Evolutionary conservation across 1,284 basidiomycete genomes (phyloP).

Genomic region (Leccinum pachyderme): DNA sequence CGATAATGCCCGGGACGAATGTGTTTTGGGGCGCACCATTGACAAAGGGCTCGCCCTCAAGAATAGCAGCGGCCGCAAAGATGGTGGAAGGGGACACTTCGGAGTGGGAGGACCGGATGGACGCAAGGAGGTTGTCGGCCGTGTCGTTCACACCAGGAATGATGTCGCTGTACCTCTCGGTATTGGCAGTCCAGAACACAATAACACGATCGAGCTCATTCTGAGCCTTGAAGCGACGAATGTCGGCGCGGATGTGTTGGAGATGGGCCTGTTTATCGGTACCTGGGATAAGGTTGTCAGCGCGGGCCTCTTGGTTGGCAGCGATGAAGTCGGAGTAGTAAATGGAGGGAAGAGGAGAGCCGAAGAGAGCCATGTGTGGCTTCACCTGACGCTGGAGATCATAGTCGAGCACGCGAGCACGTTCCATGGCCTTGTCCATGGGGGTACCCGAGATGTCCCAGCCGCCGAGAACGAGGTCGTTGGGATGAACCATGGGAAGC

Average conservation of each 20-base stretch:
- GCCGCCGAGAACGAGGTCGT: conserved; percentile 95
- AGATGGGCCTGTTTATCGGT: conserved; percentile 89
- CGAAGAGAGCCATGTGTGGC: conserved; percentile 81
- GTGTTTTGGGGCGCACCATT: conserved; percentile 99
- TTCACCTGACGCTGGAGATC: conserved; percentile 96
- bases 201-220: conserved; percentile 86
- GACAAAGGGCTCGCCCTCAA: conserved; percentile 94
- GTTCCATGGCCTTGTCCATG: conserved; percentile 92
- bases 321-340: conserved; percentile 97
- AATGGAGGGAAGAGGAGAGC: conserved; percentile 88
- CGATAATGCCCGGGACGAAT: conserved; percentile 93
- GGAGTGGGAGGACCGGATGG: conserved; percentile 83
- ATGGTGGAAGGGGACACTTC: conserved; percentile 96
- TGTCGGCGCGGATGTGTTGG: conserved; percentile 89
- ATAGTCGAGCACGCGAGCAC: conserved; percentile 93
- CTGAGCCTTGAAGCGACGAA: conserved; percentile 87
- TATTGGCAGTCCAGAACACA: conserved; percentile 99
- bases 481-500: conserved; percentile 97
- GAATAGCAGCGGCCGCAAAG: conserved; percentile 94
- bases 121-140: conserved; percentile 80
- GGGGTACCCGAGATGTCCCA: conserved; percentile 93
- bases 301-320: conserved; percentile 95
- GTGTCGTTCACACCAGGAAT: conserved; percentile 96
- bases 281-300: conserved; percentile 89
- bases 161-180: conserved; percentile 96